Evolutionary conservation across 306 rosid genomes (phyloP).

Genomic region (Sophora flavescens): DNA sequence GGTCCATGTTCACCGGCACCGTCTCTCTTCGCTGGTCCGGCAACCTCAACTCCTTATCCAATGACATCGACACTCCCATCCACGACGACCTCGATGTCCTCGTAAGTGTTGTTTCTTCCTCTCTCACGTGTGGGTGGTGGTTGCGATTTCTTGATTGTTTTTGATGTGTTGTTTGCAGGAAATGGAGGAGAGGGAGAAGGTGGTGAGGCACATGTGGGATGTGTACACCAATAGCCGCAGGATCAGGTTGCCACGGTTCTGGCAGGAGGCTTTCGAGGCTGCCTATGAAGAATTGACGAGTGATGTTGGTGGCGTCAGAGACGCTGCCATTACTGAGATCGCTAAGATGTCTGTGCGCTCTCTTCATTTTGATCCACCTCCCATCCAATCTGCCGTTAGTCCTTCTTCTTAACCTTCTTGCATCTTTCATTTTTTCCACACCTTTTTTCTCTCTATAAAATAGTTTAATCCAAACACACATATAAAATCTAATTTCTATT

Average conservation of each 20-base stretch:
- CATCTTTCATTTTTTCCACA: too few relatives aligned
- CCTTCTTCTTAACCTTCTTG: not conserved
- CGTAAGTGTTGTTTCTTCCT: constrained; percentile 54
- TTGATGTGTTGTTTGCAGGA: constrained; percentile 56
- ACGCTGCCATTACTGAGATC: constrained; percentile 83
- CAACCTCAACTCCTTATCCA: constrained; percentile 74
- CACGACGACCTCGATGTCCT: constrained; percentile 95
- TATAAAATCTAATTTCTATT: not conserved
- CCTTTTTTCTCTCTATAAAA: too few relatives aligned
- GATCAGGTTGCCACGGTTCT: constrained; percentile 89
- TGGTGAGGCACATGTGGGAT: constrained; percentile 98
- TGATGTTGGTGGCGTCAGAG: constrained; percentile 80
- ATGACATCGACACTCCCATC: constrained; percentile 67
- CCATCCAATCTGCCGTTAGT: constrained; percentile 83
- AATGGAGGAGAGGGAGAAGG: constrained; percentile 99
- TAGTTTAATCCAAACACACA: not conserved
- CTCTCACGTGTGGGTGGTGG: too few relatives aligned
- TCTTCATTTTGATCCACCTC: constrained; percentile 76
- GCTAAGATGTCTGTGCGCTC: constrained; percentile 95
- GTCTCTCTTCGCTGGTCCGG: constrained; percentile 97
- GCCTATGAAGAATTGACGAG: constrained; percentile 91
- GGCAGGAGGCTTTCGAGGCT: constrained; percentile 97
- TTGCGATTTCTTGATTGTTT: not conserved
- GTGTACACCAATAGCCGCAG: constrained; percentile 91
- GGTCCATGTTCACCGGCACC: constrained; percentile 99